Base-by-base conservation (phyloP, 1,139 yeast species). In the Hanseniaspora gamundiae region DNA sequence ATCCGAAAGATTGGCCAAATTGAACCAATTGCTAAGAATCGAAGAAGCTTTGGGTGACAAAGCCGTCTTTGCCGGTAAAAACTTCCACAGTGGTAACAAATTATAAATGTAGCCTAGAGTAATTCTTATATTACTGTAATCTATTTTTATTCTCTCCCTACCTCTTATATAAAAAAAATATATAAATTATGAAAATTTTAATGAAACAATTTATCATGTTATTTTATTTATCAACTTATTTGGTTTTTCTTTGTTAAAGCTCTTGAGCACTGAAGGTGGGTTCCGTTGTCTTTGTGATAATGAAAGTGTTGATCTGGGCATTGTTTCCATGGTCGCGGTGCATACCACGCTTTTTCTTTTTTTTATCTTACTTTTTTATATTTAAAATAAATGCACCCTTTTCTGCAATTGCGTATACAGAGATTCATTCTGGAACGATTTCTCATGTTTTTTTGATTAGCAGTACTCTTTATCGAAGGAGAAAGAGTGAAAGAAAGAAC, bases 1-100 rank as follows among this genome's bases (percentile, higher is more conserved):
- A 78, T 85, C 95, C 56, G 97, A 88, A 77, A 87, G 97, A 80
- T 80, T 88, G 70, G 96, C 96, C 67, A 88, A 88, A 76, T 81
- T 81, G 70, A 83, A 83, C 80, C 94, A 87, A 77, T 81, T 88
- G 70, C 78, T 88, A 69, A 85, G 96, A 76, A 88, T 88, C 62
- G 96, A 88, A 78, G 94, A 88, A 74, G 86, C 82, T 73, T 82
- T 88, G 65, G 96, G 95, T 65, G 86, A 76, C 78, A 85, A 85
- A 76, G 95, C 95, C 55, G 65, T 85, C 67, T 88, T 77, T 74
- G 95, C 96, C 52, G 97, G 97, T 69, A 76, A 73, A 65, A 71
- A 81, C 69, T 87, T 86, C 87, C 86, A 78, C 71, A 52, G 53
- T 54, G 65, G 62, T 58, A 48, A 52, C 58, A 51, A 56, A 49